Conservation (phyloP, 2,329 filamentous ascomycete species). For the Nigrospora oryzae region DNA sequence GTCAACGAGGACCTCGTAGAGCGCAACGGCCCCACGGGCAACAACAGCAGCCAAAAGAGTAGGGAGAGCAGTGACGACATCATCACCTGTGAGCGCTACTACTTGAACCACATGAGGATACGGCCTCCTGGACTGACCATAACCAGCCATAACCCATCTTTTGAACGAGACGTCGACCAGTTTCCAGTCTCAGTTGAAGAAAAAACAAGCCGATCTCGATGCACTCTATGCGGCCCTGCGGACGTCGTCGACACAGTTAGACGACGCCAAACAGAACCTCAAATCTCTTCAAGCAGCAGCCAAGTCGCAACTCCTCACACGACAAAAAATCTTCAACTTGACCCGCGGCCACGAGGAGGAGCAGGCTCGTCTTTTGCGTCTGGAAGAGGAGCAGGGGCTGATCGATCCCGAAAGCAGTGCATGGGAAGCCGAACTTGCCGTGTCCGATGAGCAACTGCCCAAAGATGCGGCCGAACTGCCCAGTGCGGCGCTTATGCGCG, state of each 20-base stretch:
- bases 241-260: constrained; percentile 69
- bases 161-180: constrained; percentile 70
- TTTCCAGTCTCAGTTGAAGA: constrained; percentile 71
- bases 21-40: constrained; percentile 6
- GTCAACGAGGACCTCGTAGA: constrained; percentile 26
- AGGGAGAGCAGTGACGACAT: constrained; percentile 73
- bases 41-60: constrained; percentile 40
- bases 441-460: constrained; percentile 28
- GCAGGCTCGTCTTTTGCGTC: constrained; percentile 40
- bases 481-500: constrained; percentile 50
- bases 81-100: constrained; percentile 57
- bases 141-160: constrained; percentile 69
- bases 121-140: constrained; percentile 17
- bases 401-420: constrained; percentile 36
- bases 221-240: constrained; percentile 73
- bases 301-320: constrained; percentile 55
- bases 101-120: background rate
- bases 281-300: constrained; percentile 61
- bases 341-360: constrained; percentile 66
- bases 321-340: constrained; percentile 72
- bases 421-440: constrained; percentile 46
- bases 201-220: constrained; percentile 79
- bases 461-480: constrained; percentile 42
- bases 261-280: constrained; percentile 65
- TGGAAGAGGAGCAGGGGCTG: constrained; percentile 33